Percentiles rank a stretch among this genome's conserved stretches.
Conservation (phyloP, 1,284 basidiomycete species). For the Pholiota adiposa region DNA sequence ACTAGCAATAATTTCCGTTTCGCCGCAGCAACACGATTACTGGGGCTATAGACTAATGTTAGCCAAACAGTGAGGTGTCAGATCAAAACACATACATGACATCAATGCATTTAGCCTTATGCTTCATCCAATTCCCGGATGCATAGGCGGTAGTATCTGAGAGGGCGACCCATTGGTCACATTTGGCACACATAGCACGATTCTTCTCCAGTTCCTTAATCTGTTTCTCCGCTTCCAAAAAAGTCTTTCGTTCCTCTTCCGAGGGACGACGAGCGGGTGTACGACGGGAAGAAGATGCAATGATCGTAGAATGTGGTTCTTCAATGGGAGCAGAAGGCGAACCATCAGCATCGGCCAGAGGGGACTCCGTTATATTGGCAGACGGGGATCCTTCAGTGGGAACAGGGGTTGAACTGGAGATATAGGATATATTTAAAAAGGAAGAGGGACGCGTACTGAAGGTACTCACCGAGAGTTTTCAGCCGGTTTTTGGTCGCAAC, state of each 20-base stretch:
- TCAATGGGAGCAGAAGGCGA: constrained; percentile 4
- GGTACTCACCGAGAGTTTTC: constrained; percentile 27
- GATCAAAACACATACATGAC: constrained; percentile 36
- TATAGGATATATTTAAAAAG: constrained; percentile 1
- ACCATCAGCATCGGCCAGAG: constrained; percentile 1
- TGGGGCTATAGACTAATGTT: constrained; percentile 41
- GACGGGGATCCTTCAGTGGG: constrained; percentile 8
- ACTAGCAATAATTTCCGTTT: constrained; percentile 61
- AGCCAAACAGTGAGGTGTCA: background rate
- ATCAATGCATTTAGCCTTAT: constrained; percentile 49
- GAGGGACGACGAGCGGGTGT: constrained; percentile 30
- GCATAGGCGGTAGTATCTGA: constrained; percentile 44
- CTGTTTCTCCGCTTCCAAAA: constrained; percentile 56
- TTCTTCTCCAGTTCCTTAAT: constrained; percentile 51
- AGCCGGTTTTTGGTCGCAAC: constrained; percentile 49
- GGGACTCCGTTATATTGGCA: background rate
- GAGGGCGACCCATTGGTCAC: constrained; percentile 63
- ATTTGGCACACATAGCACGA: constrained; percentile 59
- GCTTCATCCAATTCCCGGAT: constrained; percentile 55
- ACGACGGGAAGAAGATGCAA: constrained; percentile 13
- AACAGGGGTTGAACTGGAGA: constrained; percentile 10
- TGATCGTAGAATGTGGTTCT: constrained; percentile 5
- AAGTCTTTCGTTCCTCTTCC: constrained; percentile 51
- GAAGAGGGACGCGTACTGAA: constrained; percentile 20
- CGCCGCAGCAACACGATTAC: constrained; percentile 57